A percentile compares a stretch with the other conserved stretches of the same genome.
Conservation (phyloP, 2,329 filamentous ascomycete genomes). For the Blastomyces parvus region DNA sequence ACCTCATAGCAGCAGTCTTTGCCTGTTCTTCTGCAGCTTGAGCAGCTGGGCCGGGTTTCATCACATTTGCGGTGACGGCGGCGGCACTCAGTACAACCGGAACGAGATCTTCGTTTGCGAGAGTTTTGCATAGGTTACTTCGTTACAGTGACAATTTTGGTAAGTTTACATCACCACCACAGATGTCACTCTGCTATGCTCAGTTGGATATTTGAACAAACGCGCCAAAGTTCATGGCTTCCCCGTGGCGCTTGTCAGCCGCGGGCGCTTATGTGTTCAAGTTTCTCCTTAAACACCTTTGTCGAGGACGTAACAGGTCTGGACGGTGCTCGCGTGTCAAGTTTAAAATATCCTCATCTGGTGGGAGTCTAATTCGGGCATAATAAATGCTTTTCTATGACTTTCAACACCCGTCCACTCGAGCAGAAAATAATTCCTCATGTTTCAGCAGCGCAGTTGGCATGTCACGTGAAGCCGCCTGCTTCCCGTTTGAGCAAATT, state of each 20-base stretch:
- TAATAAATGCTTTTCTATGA: background rate
- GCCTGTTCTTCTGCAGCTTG: slow-evolving; percentile 11
- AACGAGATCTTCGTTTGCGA: slow-evolving; percentile 15
- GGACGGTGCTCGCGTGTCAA: no score
- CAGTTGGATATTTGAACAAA: background rate
- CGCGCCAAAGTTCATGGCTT: background rate
- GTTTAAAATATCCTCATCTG: background rate
- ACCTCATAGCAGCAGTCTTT: slow-evolving; percentile 13
- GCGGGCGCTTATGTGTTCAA: background rate
- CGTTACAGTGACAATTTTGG: background rate
- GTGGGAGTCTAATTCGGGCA: background rate
- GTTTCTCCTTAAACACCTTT: background rate
- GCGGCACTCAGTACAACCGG: slow-evolving; percentile 17
- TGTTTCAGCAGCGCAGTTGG: no score
- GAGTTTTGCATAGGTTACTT: background rate
- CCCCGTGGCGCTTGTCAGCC: background rate
- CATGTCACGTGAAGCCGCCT: background rate
- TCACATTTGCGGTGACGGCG: slow-evolving; percentile 18
- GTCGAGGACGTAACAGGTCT: no score
- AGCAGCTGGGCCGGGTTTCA: slow-evolving; percentile 14
- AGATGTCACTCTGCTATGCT: background rate
- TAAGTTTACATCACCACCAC: background rate
- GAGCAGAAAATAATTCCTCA: background rate
- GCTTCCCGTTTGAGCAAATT: background rate
- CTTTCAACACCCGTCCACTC: background rate